Evolutionary conservation across 202 grass and related monocot species (phyloP).

Genomic region (Panicum hallii): DNA sequence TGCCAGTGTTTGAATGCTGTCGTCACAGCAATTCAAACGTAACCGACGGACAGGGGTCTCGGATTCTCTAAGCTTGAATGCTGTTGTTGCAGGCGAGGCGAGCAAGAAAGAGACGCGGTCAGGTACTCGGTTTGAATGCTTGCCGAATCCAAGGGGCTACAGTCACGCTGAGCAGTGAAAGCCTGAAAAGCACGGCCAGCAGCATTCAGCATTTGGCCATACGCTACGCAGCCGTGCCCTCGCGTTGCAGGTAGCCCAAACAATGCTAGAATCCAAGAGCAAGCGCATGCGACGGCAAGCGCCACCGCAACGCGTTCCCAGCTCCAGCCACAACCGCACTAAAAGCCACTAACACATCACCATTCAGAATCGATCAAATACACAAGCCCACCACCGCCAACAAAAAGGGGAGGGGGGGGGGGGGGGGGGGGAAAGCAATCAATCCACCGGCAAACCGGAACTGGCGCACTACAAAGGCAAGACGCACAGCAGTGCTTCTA

Average conservation of each 20-base stretch:
- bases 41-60: not conserved
- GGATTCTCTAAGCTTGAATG: slow-evolving; percentile 1
- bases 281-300: not conserved
- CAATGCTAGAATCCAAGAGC: not conserved
- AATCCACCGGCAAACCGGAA: not conserved
- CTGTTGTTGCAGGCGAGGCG: not conserved
- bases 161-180: slow-evolving; percentile 47
- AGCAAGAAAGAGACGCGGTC: not conserved
- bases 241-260: not conserved
- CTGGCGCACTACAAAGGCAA: not conserved
- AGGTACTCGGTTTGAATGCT: not conserved
- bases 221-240: not conserved
- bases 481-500: no score
- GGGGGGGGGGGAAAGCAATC: no score
- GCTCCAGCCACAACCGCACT: not conserved
- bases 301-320: not conserved
- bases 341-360: not conserved
- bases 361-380: not conserved
- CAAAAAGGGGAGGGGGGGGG: not conserved
- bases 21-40: not conserved
- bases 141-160: slow-evolving; percentile 34
- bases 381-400: not conserved
- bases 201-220: not conserved
- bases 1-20: not conserved
- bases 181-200: not conserved